Base-by-base conservation (phyloP, 2,329 filamentous ascomycete species). In the Akanthomyces uredinophilus region DNA sequence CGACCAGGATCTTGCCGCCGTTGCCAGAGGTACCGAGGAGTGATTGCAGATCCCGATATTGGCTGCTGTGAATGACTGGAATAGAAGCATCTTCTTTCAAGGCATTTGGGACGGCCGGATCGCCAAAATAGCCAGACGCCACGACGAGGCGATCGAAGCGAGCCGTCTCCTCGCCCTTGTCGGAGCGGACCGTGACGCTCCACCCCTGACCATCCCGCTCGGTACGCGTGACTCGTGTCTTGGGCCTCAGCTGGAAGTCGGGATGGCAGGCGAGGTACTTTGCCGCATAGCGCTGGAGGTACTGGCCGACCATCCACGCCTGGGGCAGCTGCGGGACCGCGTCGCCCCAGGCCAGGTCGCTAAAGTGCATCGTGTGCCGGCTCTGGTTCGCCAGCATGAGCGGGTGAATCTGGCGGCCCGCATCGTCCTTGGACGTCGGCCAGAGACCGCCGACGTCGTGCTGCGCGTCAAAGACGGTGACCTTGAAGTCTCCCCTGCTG, bases 381-480 rank as follows among this genome's bases (percentile, higher is more conserved):
- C 89, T 92, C 68, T 93, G 85, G 71, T 96, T 96, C 4, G 84
- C 84, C 18, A 84, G 79, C 80, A 90, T 89, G 58, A 89, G 81
- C 10, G 88, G 88, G 65, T 89, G 85, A 18, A 88, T 75, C 44
- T 84, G 75, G 2, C 83, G 80, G 1, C 67, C 74, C n/a, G 65
- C 66, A 60, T 87, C 85, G 2, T 75, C 66, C 59, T 77, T 79
- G 14, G 74, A 73, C 1, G 78, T 75, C 4, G 88, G 87, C 91
- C 91, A 96, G n/a, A 95, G 82, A 0, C 91, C 91, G 13, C 91
- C 91, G 18, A 94, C 80, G 44, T 83, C 81, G 39, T 79, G 70
- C 52, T 86, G 82, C 18, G 81, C 77, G 54, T 96, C 91, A 68
- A 89, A 90, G 27, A 96, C 73, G 3, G 84, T 88, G 53, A 94